Percentiles rank a stretch among this genome's conserved stretches.
Conservation (phyloP, 1,284 basidiomycete species). For the Marasmius sp. region DNA sequence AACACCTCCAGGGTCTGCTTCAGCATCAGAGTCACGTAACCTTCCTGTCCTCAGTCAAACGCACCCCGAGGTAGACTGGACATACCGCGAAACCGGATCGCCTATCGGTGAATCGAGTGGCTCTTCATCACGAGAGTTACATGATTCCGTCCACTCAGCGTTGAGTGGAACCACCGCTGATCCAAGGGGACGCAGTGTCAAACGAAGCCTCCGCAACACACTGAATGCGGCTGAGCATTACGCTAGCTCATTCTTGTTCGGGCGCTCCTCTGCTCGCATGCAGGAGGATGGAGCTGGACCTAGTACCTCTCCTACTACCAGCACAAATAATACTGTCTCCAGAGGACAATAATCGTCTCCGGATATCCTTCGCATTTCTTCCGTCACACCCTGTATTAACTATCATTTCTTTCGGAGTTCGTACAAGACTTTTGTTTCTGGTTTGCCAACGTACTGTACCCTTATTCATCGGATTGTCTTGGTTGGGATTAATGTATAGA, state of each 20-base stretch:
- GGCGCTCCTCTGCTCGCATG: slow-evolving; percentile 28
- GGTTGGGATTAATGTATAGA: too few relatives aligned
- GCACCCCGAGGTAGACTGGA: slow-evolving; percentile 23
- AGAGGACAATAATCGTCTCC: neutral
- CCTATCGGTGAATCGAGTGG: slow-evolving; percentile 12
- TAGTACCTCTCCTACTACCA: slow-evolving; percentile 1
- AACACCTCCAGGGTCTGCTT: neutral
- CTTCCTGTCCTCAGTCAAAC: neutral
- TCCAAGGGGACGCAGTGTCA: slow-evolving; percentile 56
- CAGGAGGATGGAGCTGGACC: slow-evolving; percentile 12
- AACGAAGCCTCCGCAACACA: slow-evolving; percentile 63
- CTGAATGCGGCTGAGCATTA: slow-evolving; percentile 68
- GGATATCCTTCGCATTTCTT: too few relatives aligned
- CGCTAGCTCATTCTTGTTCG: slow-evolving; percentile 63
- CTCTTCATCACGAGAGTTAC: slow-evolving; percentile 30
- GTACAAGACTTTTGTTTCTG: too few relatives aligned
- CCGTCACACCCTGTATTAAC: too few relatives aligned
- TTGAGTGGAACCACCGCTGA: slow-evolving; percentile 27
- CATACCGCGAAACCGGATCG: slow-evolving; percentile 30
- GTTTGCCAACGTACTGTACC: too few relatives aligned
- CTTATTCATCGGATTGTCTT: too few relatives aligned
- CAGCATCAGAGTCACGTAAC: neutral
- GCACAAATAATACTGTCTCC: neutral
- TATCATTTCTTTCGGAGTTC: too few relatives aligned
- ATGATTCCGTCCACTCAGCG: slow-evolving; percentile 42